Base-by-base conservation (phyloP, 2,329 filamentous ascomycete genomes). In the Trichoderma hamatum region DNA sequence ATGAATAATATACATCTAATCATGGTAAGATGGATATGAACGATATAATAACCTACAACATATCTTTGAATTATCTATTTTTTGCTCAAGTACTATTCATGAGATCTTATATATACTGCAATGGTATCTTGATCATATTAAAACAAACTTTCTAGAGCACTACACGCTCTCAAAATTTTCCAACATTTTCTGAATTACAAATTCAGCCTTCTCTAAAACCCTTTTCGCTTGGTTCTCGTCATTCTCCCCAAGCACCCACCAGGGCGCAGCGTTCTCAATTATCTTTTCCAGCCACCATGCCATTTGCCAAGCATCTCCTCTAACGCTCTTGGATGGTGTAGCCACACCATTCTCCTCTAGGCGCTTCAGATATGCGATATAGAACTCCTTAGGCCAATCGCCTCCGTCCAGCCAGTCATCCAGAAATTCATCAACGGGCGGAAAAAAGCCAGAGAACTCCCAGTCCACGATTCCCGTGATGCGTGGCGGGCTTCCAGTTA, bases 381-480 rank as follows among this genome's bases (percentile, higher is more conserved):
- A 72, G 2, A 66, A 21, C 9, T 28, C 54, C 14, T 6, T 56
- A 1, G 70, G 69, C 72, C 72, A 73, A 58, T 73, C 71, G 0
- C 68, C 68, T 1, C 51, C 39, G 19, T 69, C 65, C 4, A 72
- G 43, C 32, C 61, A 67, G 61, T 71, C 72, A 28, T 72, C 70
- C 3, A 73, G 51, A 30, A 75, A 74, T 32, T 75, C 74, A 19
- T 75, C 72, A 1, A 70, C 30, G 1, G 69, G 70, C 1, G 70
- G 43, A 55, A 74, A 74, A 68, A 74, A 75, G 21, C 74, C 73
- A 2, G 74, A 67, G 63, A 74, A 75, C 55, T 75, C 74, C 69
- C 71, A 73, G 54, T 75, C 74, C 4, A 75, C 71, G 16, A 75
- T 70, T 1, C 73, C 74, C 1, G 70, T 72, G 28, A 75, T 72